Evolutionary conservation across 495 filamentous ascomycete species (phyloP).

Genomic region (Hypoxylon cercidicola): DNA sequence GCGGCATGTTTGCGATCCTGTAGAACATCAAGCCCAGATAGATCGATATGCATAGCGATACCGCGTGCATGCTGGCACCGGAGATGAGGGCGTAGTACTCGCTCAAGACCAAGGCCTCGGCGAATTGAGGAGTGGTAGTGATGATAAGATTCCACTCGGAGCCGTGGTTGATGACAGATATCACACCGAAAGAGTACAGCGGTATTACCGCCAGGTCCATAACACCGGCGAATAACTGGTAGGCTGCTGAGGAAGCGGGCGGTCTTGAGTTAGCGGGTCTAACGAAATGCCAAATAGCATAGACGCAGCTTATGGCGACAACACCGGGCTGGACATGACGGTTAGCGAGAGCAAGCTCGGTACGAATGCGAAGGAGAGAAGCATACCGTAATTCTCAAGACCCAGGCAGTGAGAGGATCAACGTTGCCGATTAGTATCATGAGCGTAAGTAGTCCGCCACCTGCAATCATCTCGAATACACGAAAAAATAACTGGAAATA

Average conservation of each 20-base stretch:
- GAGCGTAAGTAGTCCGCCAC: constrained; percentile 74
- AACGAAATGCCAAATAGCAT: constrained; percentile 80
- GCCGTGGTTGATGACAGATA: constrained; percentile 65
- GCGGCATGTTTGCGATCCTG: constrained; percentile 80
- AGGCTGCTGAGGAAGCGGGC: constrained; percentile 80
- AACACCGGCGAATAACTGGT: constrained; percentile 80
- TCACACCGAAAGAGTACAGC: constrained; percentile 77
- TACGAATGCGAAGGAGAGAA: background rate
- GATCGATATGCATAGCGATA: constrained; percentile 74
- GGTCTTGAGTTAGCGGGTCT: constrained; percentile 73
- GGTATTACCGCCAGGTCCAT: constrained; percentile 78
- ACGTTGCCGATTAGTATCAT: constrained; percentile 77
- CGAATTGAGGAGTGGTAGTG: constrained; percentile 52
- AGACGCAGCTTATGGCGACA: constrained; percentile 74
- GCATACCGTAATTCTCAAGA: constrained; percentile 79
- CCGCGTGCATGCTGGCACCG: constrained; percentile 71
- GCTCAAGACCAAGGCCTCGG: constrained; percentile 65
- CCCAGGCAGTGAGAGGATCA: constrained; percentile 71
- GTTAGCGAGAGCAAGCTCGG: background rate
- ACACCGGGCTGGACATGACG: constrained; percentile 67
- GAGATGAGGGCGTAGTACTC: constrained; percentile 71
- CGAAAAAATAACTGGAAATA: constrained; percentile 73
- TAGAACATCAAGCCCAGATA: constrained; percentile 81
- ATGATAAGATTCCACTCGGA: constrained; percentile 72
- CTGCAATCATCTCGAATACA: constrained; percentile 69